These are phyloP conservation scores for Jasminum sambac DNA, from an alignment of 257 asterid species.

Conservation along the genomic window DNA sequence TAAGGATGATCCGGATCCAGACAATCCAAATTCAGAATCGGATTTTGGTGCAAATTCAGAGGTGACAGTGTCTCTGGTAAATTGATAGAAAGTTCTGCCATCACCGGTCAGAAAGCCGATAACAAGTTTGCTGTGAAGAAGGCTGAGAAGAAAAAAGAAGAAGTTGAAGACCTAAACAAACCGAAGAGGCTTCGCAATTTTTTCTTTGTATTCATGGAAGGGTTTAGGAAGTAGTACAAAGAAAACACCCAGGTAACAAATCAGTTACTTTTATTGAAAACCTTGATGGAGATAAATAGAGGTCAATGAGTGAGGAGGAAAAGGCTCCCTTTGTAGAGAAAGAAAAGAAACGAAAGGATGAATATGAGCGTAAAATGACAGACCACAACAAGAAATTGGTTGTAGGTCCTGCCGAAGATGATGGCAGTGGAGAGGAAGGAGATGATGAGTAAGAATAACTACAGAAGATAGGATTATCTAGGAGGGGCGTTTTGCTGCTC, in stretches of 20 bases:
- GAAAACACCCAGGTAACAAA: conserved; percentile 61
- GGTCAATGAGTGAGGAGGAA: conserved; percentile 52
- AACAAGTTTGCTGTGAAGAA: conserved; percentile 55
- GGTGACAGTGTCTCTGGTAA: too few relatives aligned
- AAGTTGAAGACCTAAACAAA: conserved; percentile 68
- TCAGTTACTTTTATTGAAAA: conserved; percentile 74
- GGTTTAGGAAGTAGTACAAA: conserved; percentile 58
- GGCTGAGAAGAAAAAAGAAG: too few relatives aligned
- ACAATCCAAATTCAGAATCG: too few relatives aligned
- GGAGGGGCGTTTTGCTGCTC: conserved; percentile 7
- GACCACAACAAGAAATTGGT: conserved; percentile 65
- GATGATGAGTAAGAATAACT: conserved; percentile 41
- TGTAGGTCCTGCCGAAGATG: conserved; percentile 51
- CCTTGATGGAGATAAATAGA: conserved; percentile 71
- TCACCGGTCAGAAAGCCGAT: too few relatives aligned
- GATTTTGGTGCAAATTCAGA: too few relatives aligned
- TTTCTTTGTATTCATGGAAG: conserved; percentile 76
- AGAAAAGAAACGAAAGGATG: conserved; percentile 61
- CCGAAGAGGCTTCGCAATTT: conserved; percentile 74
- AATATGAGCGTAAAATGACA: conserved; percentile 50
- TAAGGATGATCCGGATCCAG: too few relatives aligned
- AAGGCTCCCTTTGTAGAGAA: conserved; percentile 51
- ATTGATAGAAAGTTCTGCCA: too few relatives aligned
- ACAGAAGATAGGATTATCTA: conserved; percentile 5
- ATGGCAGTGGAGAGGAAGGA: conserved; percentile 58